These are phyloP conservation scores for Claviceps digitariae DNA, from an alignment of 2,329 filamentous ascomycete species.

Conservation along the genomic window DNA sequence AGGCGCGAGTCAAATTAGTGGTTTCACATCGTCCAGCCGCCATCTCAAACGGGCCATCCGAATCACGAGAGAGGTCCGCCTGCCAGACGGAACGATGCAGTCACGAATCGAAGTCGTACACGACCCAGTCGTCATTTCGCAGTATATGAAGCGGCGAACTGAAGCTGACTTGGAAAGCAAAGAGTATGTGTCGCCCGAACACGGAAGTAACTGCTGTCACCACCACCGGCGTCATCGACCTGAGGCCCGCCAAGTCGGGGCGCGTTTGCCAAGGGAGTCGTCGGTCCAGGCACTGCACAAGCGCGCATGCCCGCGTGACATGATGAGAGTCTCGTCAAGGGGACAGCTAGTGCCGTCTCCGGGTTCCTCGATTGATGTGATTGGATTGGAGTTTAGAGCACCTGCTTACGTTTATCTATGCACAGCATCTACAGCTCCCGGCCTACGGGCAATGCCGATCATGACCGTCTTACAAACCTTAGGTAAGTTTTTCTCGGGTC, in stretches of 20 bases:
- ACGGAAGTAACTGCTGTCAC: too few species aligned
- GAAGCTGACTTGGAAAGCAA: constrained; percentile 57
- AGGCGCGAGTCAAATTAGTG: constrained; percentile 64
- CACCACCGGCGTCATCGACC: background rate
- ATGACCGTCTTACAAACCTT: constrained; percentile 33
- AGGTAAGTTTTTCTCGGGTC: constrained; percentile 17
- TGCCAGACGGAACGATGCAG: constrained; percentile 37
- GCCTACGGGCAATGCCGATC: constrained; percentile 36
- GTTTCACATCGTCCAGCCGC: constrained; percentile 51
- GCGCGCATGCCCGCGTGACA: constrained; percentile 10
- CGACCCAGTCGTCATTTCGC: constrained; percentile 75
- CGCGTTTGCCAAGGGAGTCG: constrained; percentile 7
- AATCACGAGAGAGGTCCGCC: constrained; percentile 52
- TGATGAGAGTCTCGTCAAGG: constrained; percentile 1
- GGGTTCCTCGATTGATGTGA: constrained; percentile 16
- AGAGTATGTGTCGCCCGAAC: constrained; percentile 41
- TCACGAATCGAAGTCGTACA: constrained; percentile 56
- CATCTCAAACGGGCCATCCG: constrained; percentile 52
- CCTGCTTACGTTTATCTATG: constrained; percentile 25
- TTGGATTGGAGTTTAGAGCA: constrained; percentile 22
- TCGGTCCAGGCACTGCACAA: constrained; percentile 10
- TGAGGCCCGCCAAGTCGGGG: constrained; percentile 8
- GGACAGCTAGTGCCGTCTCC: constrained; percentile 15
- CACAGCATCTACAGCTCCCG: constrained; percentile 35
- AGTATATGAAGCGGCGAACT: constrained; percentile 70